phyloP scores from a whole-genome alignment of 148 eudicot species.

The Linanthus parryae region DNA sequence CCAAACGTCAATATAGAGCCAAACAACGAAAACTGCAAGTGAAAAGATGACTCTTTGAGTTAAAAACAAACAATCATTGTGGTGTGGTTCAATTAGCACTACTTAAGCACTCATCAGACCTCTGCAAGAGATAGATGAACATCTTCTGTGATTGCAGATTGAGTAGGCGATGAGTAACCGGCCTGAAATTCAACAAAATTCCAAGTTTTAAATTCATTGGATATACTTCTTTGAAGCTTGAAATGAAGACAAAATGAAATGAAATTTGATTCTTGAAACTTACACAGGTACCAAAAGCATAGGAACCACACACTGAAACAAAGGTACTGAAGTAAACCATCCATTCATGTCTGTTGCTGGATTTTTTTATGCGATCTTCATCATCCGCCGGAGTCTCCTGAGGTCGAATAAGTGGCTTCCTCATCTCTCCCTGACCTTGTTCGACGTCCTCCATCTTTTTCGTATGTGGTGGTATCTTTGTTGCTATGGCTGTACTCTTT shows the following conservation, averaged over 20 bases:
- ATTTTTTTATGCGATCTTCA: slow-evolving; percentile 2
- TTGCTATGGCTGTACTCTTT: too few species aligned
- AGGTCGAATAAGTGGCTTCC: slow-evolving; percentile 31
- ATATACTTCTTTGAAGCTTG: too few species aligned
- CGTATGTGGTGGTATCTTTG: too few species aligned
- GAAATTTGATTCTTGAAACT: slow-evolving; percentile 11
- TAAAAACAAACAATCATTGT: background rate
- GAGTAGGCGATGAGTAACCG: slow-evolving; percentile 84
- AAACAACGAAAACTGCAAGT: slow-evolving; percentile 79
- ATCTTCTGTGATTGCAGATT: slow-evolving; percentile 65
- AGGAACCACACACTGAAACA: slow-evolving; percentile 94
- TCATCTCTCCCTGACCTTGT: slow-evolving; percentile 30
- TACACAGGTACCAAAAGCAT: slow-evolving; percentile 83
- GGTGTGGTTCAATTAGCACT: too few species aligned
- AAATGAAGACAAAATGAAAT: background rate
- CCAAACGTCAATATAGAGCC: slow-evolving; percentile 89
- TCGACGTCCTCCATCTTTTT: too few species aligned
- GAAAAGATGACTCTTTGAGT: slow-evolving; percentile 1
- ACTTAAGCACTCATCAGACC: too few species aligned
- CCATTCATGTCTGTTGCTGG: slow-evolving; percentile 45
- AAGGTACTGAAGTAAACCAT: slow-evolving; percentile 81
- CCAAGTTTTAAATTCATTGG: background rate
- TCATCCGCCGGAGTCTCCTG: slow-evolving; percentile 6
- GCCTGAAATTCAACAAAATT: slow-evolving; percentile 35
- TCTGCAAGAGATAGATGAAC: slow-evolving; percentile 64